Evolutionary conservation across 208 protist genomes (phyloP), one percentile per base, ranked within the genome.

Genomic region (Trypanosoma cruzi): DNA sequence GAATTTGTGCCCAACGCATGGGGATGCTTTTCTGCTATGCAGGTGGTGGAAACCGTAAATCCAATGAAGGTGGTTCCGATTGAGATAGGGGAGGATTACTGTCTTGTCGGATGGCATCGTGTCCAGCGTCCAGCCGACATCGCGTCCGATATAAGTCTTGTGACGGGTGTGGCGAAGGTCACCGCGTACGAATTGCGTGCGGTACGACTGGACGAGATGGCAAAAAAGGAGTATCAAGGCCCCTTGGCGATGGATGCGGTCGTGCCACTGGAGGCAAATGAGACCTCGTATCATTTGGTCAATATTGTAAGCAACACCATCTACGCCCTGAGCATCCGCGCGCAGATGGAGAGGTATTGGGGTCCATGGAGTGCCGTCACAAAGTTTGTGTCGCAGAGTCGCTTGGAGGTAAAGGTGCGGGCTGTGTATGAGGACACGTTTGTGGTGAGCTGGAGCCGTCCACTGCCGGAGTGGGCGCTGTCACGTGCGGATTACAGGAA

Each of bases 81-180:
- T 44, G 89, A 97, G 79, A 96, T 97, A 60, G 90, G 90, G 37
- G 93, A 97, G 79, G 81, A 96, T 72, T 97, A 95, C 76, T 93
- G 89, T 68, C 60, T 90, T 28, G 67, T 97, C 13, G 82, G 88
- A 56, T 97, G 93, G 91, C 74, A 72, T 29, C 92, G 92, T 4
- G 49, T 81, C 7, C 62, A 73, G 36, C 64, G 72, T 0, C 46
- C 54, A 32, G 46, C 68, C 26, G 68, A 65, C 46, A 70, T 55
- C 22, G 68, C 50, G 32, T 50, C 73, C 26, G 71, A 64, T 10
- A 70, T 75, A 24, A 79, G 68, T 64, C 8, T 68, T 16, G 34
- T 72, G 3, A 56, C 44, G 57, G 59, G 63, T 32, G 24, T 29
- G 36, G 40, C 32, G 40, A 68, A 69, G 18, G 60, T 64, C 2